Evolutionary conservation across 2,329 filamentous ascomycete genomes (phyloP), one percentile per base, ranked within the genome.

Genomic region (Fusarium penzigii): DNA sequence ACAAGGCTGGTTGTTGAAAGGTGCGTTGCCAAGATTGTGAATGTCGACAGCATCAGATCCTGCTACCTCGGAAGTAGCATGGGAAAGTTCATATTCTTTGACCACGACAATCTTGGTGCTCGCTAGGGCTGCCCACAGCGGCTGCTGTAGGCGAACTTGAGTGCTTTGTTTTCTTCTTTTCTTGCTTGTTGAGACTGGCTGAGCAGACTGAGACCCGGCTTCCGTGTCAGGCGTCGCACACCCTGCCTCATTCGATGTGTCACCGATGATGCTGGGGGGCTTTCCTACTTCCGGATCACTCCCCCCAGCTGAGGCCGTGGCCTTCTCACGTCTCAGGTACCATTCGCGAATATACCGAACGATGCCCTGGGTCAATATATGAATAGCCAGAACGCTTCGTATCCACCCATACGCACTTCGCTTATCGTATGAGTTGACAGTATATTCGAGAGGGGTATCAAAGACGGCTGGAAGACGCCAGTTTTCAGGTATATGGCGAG

Each of bases 71-170:
- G 84, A 83, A 54, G 87, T 82, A 52, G 87, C 85, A 69, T 89
- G 86, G 60, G 89, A 93, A 69, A 95, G 83, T 73, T 92, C 88
- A 64, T 90, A 90, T 72, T 92, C 92, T 75, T 96, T 94, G 68
- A 95, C 87, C 74, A 96, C 91, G 64, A 94, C 93, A 69, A 97
- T 92, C 79, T 97, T 97, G 68, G 92, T 96, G 75, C 91, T 96
- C 46, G 92, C 92, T 63, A 97, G 83, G 44, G 92, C 92, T 58
- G 92, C 91, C 92, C 92, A 97, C 59, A 97, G 83, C 44, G 92
- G 92, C 74, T 97, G 92, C 68, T 91, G 87, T 70, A 91, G 90
- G 71, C 92, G 83, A 61, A 96, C 91, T 72, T 94, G 90, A 52
- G 91, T 92, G 68, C 90, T 93, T 74, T 96, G 91, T 75, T 94